Evolutionary conservation across 441 rosid genomes (phyloP).

Genomic region (Pelargonium myrrhifolium): DNA sequence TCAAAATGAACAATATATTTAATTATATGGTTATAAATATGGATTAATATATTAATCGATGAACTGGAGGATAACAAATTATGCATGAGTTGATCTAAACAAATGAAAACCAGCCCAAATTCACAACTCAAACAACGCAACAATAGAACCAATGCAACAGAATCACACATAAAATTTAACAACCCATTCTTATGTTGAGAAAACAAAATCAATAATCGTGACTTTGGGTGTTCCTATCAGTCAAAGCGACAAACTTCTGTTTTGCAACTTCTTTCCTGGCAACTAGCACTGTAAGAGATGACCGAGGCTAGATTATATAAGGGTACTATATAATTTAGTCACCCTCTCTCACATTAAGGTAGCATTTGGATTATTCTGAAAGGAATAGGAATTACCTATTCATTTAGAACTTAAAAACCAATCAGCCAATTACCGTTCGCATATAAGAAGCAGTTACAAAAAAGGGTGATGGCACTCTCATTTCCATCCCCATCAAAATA

Average conservation of each 20-base stretch:
- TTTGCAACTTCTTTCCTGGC: neutral
- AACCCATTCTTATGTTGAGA: neutral
- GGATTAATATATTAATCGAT: neutral
- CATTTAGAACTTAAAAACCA: neutral
- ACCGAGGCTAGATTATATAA: neutral
- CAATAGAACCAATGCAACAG: neutral
- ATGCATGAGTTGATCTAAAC: neutral
- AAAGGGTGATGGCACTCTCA: neutral
- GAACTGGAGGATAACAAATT: neutral
- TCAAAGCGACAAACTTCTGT: neutral
- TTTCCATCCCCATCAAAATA: neutral
- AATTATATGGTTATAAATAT: neutral
- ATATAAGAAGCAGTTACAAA: neutral
- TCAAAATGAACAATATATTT: neutral
- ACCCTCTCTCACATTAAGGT: neutral
- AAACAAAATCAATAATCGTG: neutral
- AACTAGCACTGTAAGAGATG: neutral
- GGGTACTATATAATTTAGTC: neutral
- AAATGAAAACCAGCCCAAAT: neutral
- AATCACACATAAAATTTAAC: neutral
- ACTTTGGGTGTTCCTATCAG: neutral
- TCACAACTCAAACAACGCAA: neutral
- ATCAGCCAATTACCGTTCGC: neutral
- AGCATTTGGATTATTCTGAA: neutral
- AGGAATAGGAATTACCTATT: neutral